Evolutionary conservation across 139 green algal genomes (phyloP).

Genomic region (Coelastrella sp.): DNA sequence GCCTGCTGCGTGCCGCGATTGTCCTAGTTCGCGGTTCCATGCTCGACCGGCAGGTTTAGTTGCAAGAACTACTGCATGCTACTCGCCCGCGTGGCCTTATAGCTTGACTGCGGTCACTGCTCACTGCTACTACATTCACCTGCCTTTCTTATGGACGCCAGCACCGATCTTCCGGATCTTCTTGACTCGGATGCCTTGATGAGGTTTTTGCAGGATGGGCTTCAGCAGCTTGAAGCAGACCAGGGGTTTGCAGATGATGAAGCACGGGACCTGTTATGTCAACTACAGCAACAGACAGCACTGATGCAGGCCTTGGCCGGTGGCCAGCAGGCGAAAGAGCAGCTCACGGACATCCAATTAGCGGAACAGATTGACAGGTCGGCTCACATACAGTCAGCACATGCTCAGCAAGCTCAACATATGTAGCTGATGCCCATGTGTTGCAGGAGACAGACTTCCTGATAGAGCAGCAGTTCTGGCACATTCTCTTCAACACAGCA

Average conservation of each 20-base stretch:
- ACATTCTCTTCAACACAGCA: too few relatives aligned
- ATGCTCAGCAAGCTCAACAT: not conserved
- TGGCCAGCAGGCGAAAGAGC: not conserved
- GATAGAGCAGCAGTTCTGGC: too few relatives aligned
- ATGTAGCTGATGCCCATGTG: not conserved
- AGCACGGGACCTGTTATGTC: not conserved
- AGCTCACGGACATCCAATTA: not conserved
- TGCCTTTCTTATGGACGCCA: not conserved
- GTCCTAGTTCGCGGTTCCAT: too few relatives aligned
- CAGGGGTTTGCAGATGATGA: conserved; percentile 1
- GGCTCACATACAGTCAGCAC: not conserved
- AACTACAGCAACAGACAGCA: conserved; percentile 7
- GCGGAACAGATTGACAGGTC: conserved; percentile 38
- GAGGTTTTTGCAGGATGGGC: not conserved
- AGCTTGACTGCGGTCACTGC: not conserved
- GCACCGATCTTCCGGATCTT: not conserved
- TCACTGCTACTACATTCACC: not conserved
- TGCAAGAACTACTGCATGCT: not conserved
- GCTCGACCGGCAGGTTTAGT: too few relatives aligned
- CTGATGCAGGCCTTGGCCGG: not conserved
- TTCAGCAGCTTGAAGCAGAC: not conserved
- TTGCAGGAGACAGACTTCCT: too few relatives aligned
- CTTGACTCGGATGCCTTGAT: conserved; percentile 31
- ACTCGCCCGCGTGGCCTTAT: not conserved
- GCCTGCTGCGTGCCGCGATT: too few relatives aligned